Base-by-base conservation (phyloP, 2,329 filamentous ascomycete genomes). In the Aspergillus tamarii region DNA sequence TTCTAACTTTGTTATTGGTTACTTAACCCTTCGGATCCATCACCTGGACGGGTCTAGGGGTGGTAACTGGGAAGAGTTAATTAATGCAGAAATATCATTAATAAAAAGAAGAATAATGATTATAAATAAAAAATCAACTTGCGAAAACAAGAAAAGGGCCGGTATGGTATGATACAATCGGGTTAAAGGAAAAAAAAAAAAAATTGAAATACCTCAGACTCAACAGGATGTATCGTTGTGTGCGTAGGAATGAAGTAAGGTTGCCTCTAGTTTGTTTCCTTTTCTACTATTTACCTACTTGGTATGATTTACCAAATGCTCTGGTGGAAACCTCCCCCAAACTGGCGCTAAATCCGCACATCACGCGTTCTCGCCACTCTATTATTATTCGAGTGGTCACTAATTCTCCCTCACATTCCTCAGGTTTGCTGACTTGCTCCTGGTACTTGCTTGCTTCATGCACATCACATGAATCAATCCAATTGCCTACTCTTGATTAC, bases 21-120 rank as follows among this genome's bases (percentile, higher is more conserved):
- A 32, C 46, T 43, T 54, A 43, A 61, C n/a, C 54, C 36, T 64
- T 52, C 55, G 62, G 59, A 64, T 57, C 52, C 55, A 66, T 70
- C 66, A 71, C 66, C 67, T 72, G 66, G 66, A 72, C 68, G 65
- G 65, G 68, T 69, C 66, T 62, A 67, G 60, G 52, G 46, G 26
- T 28, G 48, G 28, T 19, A 41, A 10, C 16, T n/a, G 16, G n/a
- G 39, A 52, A 52, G 48, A 52, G 9, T 26, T 48, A 9, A 48
- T 48, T 48, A 14, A 28, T n/a, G 10, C 16, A n/a, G 39, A 9
- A 41, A n/a, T 41, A 41, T 41, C 39, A 41, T 41, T 41, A 41
- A 41, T 41, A n/a, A 41, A 41, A 19, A 19, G 8, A 19, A 16
- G 9, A 8, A 41, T 41, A 41, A 41, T n/a, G 9, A 4, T 19